Percentiles rank a stretch among this genome's conserved stretches.
phyloP scores from a whole-genome alignment of 129 eudicot genomes.

The Helianthus tuberosus region DNA sequence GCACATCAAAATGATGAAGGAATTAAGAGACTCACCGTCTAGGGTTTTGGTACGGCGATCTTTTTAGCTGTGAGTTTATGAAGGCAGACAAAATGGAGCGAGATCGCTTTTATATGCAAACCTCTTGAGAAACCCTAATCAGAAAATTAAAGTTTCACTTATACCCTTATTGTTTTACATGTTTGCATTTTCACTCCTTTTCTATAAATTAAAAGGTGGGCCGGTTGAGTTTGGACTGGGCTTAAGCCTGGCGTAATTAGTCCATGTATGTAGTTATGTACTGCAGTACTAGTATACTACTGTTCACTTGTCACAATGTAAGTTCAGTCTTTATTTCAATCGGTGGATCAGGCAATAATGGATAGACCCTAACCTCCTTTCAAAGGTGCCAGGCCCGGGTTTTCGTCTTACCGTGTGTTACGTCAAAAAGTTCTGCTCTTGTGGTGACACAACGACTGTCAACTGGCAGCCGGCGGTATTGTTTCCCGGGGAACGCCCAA shows the following conservation, averaged over 20 bases:
- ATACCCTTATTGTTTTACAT: background rate
- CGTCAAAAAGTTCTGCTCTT: too few species aligned
- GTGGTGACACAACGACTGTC: too few species aligned
- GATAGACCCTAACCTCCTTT: too few species aligned
- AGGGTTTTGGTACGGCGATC: slow-evolving; percentile 39
- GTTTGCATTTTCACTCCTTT: background rate
- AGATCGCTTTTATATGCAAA: slow-evolving; percentile 26
- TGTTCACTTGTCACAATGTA: too few species aligned
- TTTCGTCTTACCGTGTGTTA: too few species aligned
- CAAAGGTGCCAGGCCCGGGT: too few species aligned
- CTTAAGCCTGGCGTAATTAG: background rate
- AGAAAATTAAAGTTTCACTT: background rate
- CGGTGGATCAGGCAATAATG: too few species aligned
- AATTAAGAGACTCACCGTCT: slow-evolving; percentile 11
- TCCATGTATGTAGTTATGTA: too few species aligned
- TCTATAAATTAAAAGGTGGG: background rate
- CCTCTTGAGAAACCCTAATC: slow-evolving; percentile 25
- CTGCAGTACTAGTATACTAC: too few species aligned
- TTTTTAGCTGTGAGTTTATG: slow-evolving; percentile 13
- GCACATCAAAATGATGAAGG: background rate
- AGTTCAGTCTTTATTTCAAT: background rate
- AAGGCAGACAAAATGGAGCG: slow-evolving; percentile 13
- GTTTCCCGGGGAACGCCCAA: too few species aligned
- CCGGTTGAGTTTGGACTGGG: slow-evolving; percentile 5
- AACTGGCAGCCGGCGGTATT: too few species aligned